Evolutionary conservation across 495 filamentous ascomycete genomes (phyloP), one percentile per base, ranked within the genome.

Genomic region (Aspergillus kassunensis): DNA sequence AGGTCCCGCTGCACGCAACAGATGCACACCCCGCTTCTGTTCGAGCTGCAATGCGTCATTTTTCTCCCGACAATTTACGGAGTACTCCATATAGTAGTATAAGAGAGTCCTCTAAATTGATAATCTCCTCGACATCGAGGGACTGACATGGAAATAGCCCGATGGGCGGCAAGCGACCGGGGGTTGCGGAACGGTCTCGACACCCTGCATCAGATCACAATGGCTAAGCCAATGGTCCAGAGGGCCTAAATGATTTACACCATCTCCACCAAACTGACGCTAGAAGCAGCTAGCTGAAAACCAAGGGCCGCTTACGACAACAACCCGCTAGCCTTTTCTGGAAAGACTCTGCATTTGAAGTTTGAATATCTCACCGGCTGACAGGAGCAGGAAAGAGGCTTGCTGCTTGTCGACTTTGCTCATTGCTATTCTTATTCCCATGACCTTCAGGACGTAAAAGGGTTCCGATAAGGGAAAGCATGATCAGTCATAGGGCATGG

Each of bases 171-270:
- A 55, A 51, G 47, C 51, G 47, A 58, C 56, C 51, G 36, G 43
- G 50, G 35, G 18, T 19, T 33, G 42, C 45, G 49, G 53, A 50
- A 50, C 41, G 48, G 44, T 44, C 59, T 54, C 51, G 36, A 61
- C 68, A 68, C 68, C 66, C 68, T 71, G 65, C 69, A 69, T 69
- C 65, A 35, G 62, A 72, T 70, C 65, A 65, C 44, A 46, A 49
- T 39, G 49, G 13, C 30, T 37, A 54, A 53, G 48, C 62, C 63
- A 69, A 66, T 61, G 6, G 2, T 36, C 15, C 41, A 39, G 51
- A 19, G 23, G 24, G 13, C n/a, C 24, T 16, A 30, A 41, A 48
- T 19, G 27, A 36, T 5, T 13, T 36, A 43, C 54, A 29, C n/a
- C 33, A n/a, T n/a, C 54, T 31, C 56, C 47, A 62, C 47, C 47